Evolutionary conservation across 495 filamentous ascomycete genomes (phyloP).

Genomic region (Bombardia bombarda): DNA sequence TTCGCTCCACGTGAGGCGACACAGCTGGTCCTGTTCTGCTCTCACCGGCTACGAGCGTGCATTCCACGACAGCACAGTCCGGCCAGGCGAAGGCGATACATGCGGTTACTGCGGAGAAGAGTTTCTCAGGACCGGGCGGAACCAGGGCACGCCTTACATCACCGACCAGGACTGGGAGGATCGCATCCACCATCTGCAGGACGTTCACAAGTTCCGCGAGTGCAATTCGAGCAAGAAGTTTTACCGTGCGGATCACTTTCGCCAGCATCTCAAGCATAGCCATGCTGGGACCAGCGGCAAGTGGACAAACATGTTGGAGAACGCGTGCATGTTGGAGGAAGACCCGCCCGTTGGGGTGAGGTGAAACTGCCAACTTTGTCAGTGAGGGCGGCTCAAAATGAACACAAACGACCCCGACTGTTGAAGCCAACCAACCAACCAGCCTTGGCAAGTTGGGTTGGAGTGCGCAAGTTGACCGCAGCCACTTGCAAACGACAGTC

Average conservation of each 20-base stretch:
- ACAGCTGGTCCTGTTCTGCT: constrained; percentile 95
- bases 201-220: constrained; percentile 92
- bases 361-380: background rate
- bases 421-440: too few species aligned
- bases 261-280: constrained; percentile 96
- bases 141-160: constrained; percentile 9
- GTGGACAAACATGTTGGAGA: constrained; percentile 98
- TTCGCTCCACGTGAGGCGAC: constrained; percentile 86
- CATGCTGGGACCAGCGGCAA: constrained; percentile 95
- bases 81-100: constrained; percentile 57
- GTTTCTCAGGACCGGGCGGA: constrained; percentile 58
- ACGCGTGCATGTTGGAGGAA: constrained; percentile 95
- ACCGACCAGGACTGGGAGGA: constrained; percentile 72
- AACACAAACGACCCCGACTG: background rate
- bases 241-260: constrained; percentile 94
- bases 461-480: too few species aligned
- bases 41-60: constrained; percentile 69
- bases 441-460: too few species aligned
- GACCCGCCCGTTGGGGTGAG: constrained; percentile 25
- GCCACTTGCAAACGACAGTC: too few species aligned
- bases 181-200: constrained; percentile 76
- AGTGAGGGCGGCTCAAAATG: too few species aligned
- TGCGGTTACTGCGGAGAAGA: constrained; percentile 97
- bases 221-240: constrained; percentile 99
- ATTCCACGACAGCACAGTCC: constrained; percentile 69